These are phyloP conservation scores for Pythium biforme DNA, from an alignment of 352 stramenopile species.

Conservation along the genomic window DNA sequence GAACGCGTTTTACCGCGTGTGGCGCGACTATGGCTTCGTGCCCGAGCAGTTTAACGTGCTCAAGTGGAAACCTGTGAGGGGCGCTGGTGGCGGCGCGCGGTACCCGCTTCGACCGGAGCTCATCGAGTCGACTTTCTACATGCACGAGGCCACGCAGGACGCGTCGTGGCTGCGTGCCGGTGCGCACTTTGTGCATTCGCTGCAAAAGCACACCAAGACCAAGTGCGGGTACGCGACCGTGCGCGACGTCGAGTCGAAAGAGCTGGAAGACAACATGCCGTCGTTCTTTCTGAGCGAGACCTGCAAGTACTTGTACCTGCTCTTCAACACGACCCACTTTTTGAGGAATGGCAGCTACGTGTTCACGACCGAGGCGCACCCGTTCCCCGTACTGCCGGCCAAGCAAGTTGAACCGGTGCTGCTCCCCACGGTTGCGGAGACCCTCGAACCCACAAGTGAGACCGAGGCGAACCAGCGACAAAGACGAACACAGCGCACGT, in stretches of 20 bases:
- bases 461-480: neutral
- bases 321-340: slow-evolving; percentile 93
- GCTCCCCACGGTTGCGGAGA: slow-evolving; percentile 43
- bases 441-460: too few relatives aligned
- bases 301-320: slow-evolving; percentile 98
- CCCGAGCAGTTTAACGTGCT: slow-evolving; percentile 96
- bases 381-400: slow-evolving; percentile 78
- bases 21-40: slow-evolving; percentile 94
- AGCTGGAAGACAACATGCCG: slow-evolving; percentile 96
- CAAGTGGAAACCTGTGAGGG: slow-evolving; percentile 66
- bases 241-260: slow-evolving; percentile 79
- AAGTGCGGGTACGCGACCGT: slow-evolving; percentile 93
- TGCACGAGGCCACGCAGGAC: slow-evolving; percentile 90
- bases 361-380: slow-evolving; percentile 97
- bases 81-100: slow-evolving; percentile 43
- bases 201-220: slow-evolving; percentile 91
- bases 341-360: slow-evolving; percentile 89
- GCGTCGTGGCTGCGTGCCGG: slow-evolving; percentile 79
- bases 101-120: slow-evolving; percentile 97
- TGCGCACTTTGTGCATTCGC: slow-evolving; percentile 75
- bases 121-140: slow-evolving; percentile 96
- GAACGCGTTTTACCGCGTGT: slow-evolving; percentile 95
- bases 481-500: too few relatives aligned
- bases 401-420: slow-evolving; percentile 36
- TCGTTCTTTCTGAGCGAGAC: slow-evolving; percentile 99